Conservation (phyloP, 257 asterid genomes). For the Penstemon barbatus region DNA sequence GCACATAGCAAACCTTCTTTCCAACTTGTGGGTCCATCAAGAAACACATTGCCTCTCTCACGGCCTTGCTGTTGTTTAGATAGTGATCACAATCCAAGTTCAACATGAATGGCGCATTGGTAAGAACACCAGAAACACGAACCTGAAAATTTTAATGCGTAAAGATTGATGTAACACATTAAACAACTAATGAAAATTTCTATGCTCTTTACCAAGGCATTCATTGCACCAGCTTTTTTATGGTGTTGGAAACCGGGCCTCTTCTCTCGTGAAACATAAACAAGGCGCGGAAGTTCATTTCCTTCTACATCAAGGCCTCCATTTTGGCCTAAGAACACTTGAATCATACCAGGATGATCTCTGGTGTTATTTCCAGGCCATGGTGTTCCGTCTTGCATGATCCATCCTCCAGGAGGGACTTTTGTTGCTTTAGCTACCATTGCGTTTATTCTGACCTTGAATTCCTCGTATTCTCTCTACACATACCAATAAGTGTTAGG, state of each 20-base stretch:
- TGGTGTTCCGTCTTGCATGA: conserved; percentile 98
- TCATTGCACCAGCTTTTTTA: conserved; percentile 98
- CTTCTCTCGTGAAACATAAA: conserved; percentile 98
- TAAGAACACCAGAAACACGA: conserved; percentile 94
- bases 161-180: background rate
- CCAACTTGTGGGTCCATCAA: conserved; percentile 92
- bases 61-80: conserved; percentile 94
- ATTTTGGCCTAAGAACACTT: conserved; percentile 92
- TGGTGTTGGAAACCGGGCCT: conserved; percentile 98
- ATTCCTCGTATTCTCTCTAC: conserved; percentile 96
- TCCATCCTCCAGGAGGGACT: conserved; percentile 95
- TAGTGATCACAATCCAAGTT: conserved; percentile 99
- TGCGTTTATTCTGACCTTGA: conserved; percentile 83
- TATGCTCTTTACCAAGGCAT: conserved; percentile 71
- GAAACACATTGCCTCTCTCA: conserved; percentile 96
- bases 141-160: conserved; percentile 47
- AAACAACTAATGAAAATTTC: conserved; percentile 13
- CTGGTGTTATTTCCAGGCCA: conserved; percentile 98
- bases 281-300: conserved; percentile 92
- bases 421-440: conserved; percentile 92
- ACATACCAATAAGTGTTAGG: conserved; percentile 6
- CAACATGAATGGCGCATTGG: conserved; percentile 98
- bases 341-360: conserved; percentile 99
- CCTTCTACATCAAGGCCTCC: conserved; percentile 94
- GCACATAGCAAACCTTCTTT: conserved; percentile 89